These are phyloP conservation scores for Datisca glomerata DNA, from an alignment of 306 rosid genomes.

Conservation along the genomic window DNA sequence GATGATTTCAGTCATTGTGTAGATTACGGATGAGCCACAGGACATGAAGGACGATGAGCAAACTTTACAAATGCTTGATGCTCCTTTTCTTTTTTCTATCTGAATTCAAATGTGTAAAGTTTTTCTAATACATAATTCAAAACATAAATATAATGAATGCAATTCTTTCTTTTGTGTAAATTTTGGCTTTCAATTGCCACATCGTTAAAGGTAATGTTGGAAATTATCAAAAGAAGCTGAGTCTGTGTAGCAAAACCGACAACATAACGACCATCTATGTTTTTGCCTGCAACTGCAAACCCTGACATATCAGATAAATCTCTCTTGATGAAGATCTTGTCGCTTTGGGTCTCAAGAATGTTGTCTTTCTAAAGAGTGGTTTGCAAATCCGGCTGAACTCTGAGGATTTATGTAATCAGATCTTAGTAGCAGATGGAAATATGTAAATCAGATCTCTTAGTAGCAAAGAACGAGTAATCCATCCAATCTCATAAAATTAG, in stretches of 20 bases:
- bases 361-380: conserved; percentile 60
- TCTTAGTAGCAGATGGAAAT: background rate
- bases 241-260: no score
- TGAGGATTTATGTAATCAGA: no score
- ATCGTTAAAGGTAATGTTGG: no score
- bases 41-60: background rate
- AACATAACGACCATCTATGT: no score
- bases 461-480: background rate
- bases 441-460: background rate
- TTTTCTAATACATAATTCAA: no score
- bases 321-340: conserved; percentile 87
- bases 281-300: conserved; percentile 32
- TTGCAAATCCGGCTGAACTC: conserved; percentile 61
- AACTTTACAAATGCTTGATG: background rate
- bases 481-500: background rate
- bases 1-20: conserved; percentile 24
- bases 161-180: conserved; percentile 1
- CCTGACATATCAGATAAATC: conserved; percentile 84
- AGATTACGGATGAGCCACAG: no score
- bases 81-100: no score
- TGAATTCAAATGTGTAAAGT: background rate
- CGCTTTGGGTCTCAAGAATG: conserved; percentile 92
- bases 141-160: conserved; percentile 1
- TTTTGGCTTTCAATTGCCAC: no score
- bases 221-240: no score